Conservation (phyloP, 306 rosid genomes). For the Quercus dentata region DNA sequence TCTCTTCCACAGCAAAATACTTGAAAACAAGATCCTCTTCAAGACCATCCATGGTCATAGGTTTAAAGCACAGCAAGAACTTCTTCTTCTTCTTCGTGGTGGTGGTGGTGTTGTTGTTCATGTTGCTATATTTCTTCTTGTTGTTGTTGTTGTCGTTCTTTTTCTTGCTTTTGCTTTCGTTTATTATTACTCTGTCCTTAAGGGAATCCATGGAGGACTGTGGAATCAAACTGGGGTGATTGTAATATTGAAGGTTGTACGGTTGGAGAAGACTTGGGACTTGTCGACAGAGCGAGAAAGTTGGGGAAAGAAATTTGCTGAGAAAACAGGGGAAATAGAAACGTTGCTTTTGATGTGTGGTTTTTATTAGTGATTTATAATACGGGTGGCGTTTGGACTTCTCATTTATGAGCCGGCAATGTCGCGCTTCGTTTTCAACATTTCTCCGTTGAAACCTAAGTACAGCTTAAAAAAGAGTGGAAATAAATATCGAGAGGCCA, state of each 20-base stretch:
- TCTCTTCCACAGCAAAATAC: not conserved
- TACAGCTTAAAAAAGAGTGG: not conserved
- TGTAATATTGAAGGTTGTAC: not conserved
- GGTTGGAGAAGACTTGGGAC: not conserved
- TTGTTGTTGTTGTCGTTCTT: not conserved
- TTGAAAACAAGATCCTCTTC: not conserved
- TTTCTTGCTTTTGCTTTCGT: not conserved
- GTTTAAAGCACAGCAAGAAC: constrained; percentile 18
- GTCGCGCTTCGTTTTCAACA: not conserved
- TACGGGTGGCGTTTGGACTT: not conserved
- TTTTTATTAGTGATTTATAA: not conserved
- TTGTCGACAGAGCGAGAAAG: constrained; percentile 4
- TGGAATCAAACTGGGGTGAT: not conserved
- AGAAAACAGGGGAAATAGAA: not conserved
- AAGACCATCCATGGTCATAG: not conserved
- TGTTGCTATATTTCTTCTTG: not conserved
- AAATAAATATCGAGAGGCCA: not conserved
- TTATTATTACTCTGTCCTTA: not conserved
- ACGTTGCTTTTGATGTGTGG: not conserved
- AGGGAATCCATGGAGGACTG: not conserved
- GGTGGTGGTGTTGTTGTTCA: not conserved
- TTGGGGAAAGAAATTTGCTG: constrained; percentile 3
- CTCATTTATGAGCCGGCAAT: constrained; percentile 11
- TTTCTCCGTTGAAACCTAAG: not conserved
- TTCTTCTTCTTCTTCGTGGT: not conserved